These are phyloP conservation scores for Brassica nigra DNA, from an alignment of 345 rosid genomes.

Conservation along the genomic window DNA sequence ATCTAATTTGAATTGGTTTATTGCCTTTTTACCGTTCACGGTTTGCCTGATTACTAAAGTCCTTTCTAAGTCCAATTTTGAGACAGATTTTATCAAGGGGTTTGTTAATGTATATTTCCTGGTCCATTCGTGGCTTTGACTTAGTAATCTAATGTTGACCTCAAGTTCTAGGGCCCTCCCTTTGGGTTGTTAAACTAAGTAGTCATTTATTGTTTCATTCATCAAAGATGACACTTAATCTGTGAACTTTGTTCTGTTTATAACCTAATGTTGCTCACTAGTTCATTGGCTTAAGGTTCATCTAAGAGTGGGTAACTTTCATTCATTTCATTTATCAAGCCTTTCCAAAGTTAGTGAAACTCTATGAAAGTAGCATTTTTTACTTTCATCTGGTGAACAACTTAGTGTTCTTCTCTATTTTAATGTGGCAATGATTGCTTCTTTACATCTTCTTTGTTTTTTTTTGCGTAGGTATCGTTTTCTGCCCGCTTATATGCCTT, in stretches of 20 bases:
- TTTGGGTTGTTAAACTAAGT: background rate
- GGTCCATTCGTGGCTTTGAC: slow-evolving; percentile 13
- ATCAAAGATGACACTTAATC: background rate
- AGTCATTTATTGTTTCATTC: slow-evolving; percentile 2
- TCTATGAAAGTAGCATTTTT: background rate
- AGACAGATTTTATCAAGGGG: background rate
- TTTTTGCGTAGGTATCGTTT: slow-evolving; percentile 58
- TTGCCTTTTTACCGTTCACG: background rate
- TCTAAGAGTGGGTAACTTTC: background rate
- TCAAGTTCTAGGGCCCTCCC: slow-evolving; percentile 2
- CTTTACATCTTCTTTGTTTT: background rate
- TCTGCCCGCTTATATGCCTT: slow-evolving; percentile 74
- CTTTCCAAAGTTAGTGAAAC: background rate
- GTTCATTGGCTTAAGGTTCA: background rate
- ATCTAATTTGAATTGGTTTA: background rate
- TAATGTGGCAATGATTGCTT: background rate
- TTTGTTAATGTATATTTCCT: background rate
- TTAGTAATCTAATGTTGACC: slow-evolving; percentile 22
- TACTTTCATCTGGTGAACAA: background rate
- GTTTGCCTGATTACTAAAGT: background rate
- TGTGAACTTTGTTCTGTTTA: background rate
- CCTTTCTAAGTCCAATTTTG: background rate
- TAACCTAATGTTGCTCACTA: background rate
- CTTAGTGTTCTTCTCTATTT: background rate
- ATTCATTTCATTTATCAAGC: slow-evolving; percentile 2